Conservation (phyloP, 2,329 filamentous ascomycete genomes). For the Coniella vitis region DNA sequence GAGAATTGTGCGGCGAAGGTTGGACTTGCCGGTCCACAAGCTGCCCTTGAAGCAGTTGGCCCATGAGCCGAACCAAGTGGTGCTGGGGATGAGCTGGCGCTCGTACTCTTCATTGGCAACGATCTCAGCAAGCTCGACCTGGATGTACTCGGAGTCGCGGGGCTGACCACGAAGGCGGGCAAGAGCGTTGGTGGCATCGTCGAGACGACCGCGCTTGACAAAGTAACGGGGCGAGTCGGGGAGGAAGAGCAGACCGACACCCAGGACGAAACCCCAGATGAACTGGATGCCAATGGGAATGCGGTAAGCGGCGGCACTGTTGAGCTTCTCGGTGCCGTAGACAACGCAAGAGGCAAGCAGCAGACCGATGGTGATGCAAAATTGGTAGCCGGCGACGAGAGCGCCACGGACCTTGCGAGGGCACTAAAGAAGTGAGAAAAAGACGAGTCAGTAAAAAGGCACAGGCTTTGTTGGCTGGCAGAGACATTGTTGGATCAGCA, state of each 20-base stretch:
- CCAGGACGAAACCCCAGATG: constrained; percentile 72
- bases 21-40: constrained; percentile 56
- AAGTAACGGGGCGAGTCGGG: constrained; percentile 83
- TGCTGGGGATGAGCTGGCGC: constrained; percentile 57
- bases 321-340: constrained; percentile 59
- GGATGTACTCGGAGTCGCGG: constrained; percentile 64
- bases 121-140: constrained; percentile 75
- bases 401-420: constrained; percentile 69
- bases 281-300: constrained; percentile 79
- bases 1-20: constrained; percentile 63
- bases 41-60: constrained; percentile 59
- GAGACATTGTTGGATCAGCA: neutral
- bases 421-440: constrained; percentile 26
- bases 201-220: constrained; percentile 68
- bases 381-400: constrained; percentile 76
- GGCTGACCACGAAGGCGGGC: constrained; percentile 68
- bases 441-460: too few species aligned
- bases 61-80: constrained; percentile 64
- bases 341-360: constrained; percentile 68
- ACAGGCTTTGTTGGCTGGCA: constrained; percentile 17
- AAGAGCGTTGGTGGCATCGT: constrained; percentile 56
- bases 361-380: constrained; percentile 75
- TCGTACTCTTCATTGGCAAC: constrained; percentile 88
- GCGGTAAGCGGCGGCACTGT: constrained; percentile 63
- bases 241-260: constrained; percentile 62